Evolutionary conservation across 441 rosid genomes (phyloP).

Genomic region (Gossypium aridum): DNA sequence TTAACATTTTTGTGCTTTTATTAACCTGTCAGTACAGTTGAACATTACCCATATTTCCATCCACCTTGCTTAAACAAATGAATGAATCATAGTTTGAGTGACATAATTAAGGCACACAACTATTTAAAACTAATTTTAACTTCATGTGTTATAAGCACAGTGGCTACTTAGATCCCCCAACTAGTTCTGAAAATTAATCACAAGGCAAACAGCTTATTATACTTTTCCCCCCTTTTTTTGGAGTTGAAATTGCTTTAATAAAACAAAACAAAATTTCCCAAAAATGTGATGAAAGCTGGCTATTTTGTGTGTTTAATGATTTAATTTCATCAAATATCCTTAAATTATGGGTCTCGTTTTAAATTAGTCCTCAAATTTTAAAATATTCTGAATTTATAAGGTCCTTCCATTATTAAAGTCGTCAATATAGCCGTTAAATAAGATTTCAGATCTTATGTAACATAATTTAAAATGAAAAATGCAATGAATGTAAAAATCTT

Average conservation of each 20-base stretch:
- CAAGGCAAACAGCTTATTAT: no score
- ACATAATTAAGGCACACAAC: not conserved
- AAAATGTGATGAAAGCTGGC: not conserved
- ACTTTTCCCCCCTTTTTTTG: not conserved
- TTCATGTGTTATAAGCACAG: not conserved
- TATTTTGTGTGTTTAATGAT: not conserved
- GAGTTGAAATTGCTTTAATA: not conserved
- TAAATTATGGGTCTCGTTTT: no score
- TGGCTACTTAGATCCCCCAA: not conserved
- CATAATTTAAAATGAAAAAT: no score
- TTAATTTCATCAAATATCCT: no score
- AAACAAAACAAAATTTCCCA: not conserved
- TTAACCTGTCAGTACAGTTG: not conserved
- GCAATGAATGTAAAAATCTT: no score
- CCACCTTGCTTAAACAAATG: conserved; percentile 6
- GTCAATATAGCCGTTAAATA: no score
- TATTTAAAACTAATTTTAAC: not conserved
- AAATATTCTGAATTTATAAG: no score
- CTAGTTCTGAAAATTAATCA: no score
- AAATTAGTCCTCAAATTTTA: no score
- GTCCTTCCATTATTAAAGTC: no score
- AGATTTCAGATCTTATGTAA: no score
- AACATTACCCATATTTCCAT: not conserved
- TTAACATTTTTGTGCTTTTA: not conserved
- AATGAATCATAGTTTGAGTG: not conserved